These are phyloP conservation scores for Ilyonectria destructans DNA, from an alignment of 2,329 filamentous ascomycete genomes.

Conservation along the genomic window DNA sequence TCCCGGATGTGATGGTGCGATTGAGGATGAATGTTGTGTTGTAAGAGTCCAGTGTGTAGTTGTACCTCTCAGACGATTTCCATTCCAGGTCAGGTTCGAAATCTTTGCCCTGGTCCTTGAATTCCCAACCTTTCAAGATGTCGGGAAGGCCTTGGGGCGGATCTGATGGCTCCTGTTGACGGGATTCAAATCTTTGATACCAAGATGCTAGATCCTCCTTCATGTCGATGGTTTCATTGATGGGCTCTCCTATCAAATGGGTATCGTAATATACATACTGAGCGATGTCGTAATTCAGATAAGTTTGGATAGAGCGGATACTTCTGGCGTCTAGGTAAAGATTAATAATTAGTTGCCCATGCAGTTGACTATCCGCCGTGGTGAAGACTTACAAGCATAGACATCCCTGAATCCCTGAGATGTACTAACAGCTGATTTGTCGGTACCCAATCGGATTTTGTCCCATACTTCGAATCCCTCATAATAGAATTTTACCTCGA, in stretches of 20 bases:
- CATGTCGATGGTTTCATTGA: background rate
- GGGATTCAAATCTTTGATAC: background rate
- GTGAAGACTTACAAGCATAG: background rate
- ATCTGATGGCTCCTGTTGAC: background rate
- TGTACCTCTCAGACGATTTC: background rate
- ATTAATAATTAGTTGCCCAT: background rate
- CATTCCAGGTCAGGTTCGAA: background rate
- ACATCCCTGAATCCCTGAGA: background rate
- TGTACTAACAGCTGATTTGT: background rate
- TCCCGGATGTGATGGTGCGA: background rate
- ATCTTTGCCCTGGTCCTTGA: background rate
- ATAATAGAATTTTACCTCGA: background rate
- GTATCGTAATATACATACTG: background rate
- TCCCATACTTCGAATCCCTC: background rate
- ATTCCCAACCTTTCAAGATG: background rate
- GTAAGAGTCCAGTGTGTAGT: background rate
- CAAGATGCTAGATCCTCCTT: background rate
- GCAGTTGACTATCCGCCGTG: background rate
- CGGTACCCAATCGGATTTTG: background rate
- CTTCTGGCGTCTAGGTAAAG: background rate
- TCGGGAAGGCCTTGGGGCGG: background rate
- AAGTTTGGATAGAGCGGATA: background rate
- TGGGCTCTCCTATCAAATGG: background rate
- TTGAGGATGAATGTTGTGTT: conserved; percentile 7
- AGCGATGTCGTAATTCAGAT: background rate